Conservation (phyloP, 345 rosid genomes). For the Eucalyptus sp. region DNA sequence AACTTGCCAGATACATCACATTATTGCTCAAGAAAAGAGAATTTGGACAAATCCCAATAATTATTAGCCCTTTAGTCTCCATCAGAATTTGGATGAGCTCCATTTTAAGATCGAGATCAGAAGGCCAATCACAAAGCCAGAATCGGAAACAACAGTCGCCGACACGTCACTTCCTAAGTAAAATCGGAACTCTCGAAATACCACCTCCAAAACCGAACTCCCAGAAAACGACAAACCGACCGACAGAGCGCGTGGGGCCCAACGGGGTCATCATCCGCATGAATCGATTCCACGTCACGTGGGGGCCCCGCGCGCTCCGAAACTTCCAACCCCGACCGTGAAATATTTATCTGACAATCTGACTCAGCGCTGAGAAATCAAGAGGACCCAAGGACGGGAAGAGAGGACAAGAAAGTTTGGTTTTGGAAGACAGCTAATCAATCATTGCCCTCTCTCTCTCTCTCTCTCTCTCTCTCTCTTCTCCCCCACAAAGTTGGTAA, state of each 20-base stretch:
- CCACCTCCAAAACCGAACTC: neutral
- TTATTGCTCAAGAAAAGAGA: neutral
- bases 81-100: neutral
- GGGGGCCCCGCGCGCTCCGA: neutral
- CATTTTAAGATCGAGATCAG: neutral
- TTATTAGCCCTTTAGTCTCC: neutral
- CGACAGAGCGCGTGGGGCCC: neutral
- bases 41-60: neutral
- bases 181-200: neutral
- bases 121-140: neutral
- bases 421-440: neutral
- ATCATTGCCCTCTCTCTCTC: neutral
- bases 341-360: neutral
- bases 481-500: neutral
- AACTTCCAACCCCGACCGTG: neutral
- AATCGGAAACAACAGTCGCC: neutral
- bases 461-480: neutral
- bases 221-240: neutral
- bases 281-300: neutral
- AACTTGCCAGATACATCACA: rapidly evolving
- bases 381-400: neutral
- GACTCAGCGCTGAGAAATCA: neutral
- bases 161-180: neutral
- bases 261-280: neutral
- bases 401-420: neutral